Base-by-base conservation (phyloP, 441 rosid genomes). In the Erodium moschatum region DNA sequence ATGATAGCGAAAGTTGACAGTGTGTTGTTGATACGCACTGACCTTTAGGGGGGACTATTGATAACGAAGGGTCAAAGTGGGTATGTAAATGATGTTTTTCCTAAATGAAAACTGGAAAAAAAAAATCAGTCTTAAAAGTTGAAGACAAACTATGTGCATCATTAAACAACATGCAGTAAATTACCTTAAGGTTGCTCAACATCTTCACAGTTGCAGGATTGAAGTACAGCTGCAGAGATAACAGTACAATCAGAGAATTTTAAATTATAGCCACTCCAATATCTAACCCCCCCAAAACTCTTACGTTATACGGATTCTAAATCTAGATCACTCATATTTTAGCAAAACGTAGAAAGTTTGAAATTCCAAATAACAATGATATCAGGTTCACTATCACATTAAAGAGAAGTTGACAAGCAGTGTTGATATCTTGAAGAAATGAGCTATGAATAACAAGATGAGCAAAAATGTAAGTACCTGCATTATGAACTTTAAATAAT, bases 131-230 rank as follows among this genome's bases (percentile, higher is more conserved):
- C 18, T 16, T 6, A 56, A 16, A 1, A 56, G 62, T 54, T 54
- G 15, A 54, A 54, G 24, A 3, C 48, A 42, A 11, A 6, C 61
- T 15, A 18, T 54, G 61, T 54, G 20, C 20, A 54, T 54, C 61
- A 54, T 54, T 54, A 16, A 19, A 54, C 16, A 54, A 54, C 21
- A 54, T 54, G 21, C 58, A 54, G 9, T 15, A 54, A 54, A 19
- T 54, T 81, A 89, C 96, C 96, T 94, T 94, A 76, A 89, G 83
- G 82, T 94, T 94, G 85, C 99, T 88, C 70, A 94, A 84, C 97
- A 91, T 94, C 88, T 94, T 94, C 79, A 94, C 99, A 0, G 99
- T 94, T 19, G 99, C 97, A 76, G 99, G 99, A 80, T 89, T 94
- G 84, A 91, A 94, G 79, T 94, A 94, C 52, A 94, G 86, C 99